Evolutionary conservation across 495 filamentous ascomycete species (phyloP).

Genomic region (Cudoniella acicularis): DNA sequence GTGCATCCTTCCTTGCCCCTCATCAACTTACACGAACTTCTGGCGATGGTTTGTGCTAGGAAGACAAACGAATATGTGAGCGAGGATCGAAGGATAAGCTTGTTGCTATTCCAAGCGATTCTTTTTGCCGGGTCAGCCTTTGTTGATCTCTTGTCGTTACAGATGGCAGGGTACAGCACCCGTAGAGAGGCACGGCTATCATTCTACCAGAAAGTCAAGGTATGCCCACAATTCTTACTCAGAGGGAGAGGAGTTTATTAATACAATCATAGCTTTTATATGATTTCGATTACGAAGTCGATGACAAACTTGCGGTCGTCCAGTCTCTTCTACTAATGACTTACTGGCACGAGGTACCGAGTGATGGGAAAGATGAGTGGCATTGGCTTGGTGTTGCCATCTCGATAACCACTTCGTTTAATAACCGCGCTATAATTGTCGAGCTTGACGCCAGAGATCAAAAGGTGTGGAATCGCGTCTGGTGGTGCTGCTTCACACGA

Average conservation of each 20-base stretch:
- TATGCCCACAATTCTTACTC: conserved; percentile 25
- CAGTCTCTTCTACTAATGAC: conserved; percentile 80
- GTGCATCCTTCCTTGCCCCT: conserved; percentile 84
- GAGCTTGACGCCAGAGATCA: conserved; percentile 63
- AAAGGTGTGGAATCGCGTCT: conserved; percentile 80
- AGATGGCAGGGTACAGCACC: conserved; percentile 62
- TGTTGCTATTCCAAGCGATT: conserved; percentile 41
- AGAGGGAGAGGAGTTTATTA: conserved; percentile 34
- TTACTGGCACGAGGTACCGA: conserved; percentile 82
- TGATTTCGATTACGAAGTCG: conserved; percentile 74
- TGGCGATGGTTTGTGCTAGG: conserved; percentile 30
- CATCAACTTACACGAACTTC: conserved; percentile 67
- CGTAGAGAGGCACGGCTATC: conserved; percentile 68
- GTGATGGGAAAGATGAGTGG: conserved; percentile 85
- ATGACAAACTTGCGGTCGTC: conserved; percentile 70
- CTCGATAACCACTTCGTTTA: conserved; percentile 72
- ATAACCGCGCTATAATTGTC: conserved; percentile 69
- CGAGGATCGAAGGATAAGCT: conserved; percentile 60
- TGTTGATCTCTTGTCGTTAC: conserved; percentile 64
- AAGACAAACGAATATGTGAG: conserved; percentile 59
- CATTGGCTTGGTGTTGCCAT: conserved; percentile 85
- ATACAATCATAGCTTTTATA: conserved; percentile 54
- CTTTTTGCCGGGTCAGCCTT: conserved; percentile 32
- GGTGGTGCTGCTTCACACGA: conserved; percentile 89
- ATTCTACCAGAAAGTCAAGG: conserved; percentile 73